Evolutionary conservation across 2,329 filamentous ascomycete genomes (phyloP).

Genomic region (Aspergillus sp.): DNA sequence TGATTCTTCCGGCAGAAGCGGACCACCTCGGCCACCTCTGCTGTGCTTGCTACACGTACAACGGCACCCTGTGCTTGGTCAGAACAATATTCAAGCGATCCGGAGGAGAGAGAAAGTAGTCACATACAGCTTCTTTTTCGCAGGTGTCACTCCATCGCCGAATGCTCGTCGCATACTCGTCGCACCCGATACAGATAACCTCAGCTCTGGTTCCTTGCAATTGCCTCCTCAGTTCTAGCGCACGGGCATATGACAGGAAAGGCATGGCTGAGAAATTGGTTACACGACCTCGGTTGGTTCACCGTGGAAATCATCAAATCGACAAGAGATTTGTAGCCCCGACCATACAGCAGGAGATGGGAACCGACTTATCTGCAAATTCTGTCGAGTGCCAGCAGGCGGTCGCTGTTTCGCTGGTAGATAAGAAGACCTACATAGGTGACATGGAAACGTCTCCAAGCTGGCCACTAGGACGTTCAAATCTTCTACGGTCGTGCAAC

Average conservation of each 20-base stretch:
- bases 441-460: not conserved
- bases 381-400: too few relatives aligned
- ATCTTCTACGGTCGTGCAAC: not conserved
- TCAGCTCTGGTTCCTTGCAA: constrained; percentile 15
- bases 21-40: constrained; percentile 12
- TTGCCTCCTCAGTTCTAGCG: constrained; percentile 10
- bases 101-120: not conserved
- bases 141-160: constrained; percentile 18
- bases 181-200: constrained; percentile 10
- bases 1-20: constrained; percentile 45
- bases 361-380: not conserved
- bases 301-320: not conserved
- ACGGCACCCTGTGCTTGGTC: constrained; percentile 14
- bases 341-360: not conserved
- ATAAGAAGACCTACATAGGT: not conserved
- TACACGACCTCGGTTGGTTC: not conserved
- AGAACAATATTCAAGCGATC: not conserved
- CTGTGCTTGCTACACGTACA: constrained; percentile 12
- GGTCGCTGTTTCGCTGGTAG: not conserved
- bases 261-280: constrained; percentile 3
- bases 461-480: not conserved
- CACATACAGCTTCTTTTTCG: constrained; percentile 14
- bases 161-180: constrained; percentile 13
- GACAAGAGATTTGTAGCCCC: not conserved
- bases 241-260: constrained; percentile 11